These are phyloP conservation scores for Botryotinia globosa DNA, from an alignment of 2,329 filamentous ascomycete species.

Conservation along the genomic window DNA sequence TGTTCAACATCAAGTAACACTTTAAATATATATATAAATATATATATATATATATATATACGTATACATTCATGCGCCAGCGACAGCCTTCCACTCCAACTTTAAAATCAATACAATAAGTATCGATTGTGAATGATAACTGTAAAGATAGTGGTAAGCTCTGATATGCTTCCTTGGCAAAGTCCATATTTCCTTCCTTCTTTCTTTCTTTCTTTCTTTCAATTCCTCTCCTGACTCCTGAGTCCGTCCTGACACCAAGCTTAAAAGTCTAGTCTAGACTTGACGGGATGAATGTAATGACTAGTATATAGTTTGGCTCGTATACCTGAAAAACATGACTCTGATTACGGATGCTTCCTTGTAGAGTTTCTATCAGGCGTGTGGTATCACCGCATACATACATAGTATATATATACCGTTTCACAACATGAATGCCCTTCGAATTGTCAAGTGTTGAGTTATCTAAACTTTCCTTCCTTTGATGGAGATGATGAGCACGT, in stretches of 20 bases:
- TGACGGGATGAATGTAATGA: background rate
- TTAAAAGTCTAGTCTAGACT: slow-evolving; percentile 2
- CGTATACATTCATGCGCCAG: background rate
- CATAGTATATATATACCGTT: background rate
- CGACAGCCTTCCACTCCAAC: background rate
- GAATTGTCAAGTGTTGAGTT: background rate
- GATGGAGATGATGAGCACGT: background rate
- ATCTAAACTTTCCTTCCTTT: background rate
- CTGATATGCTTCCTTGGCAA: background rate
- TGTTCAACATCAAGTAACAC: background rate
- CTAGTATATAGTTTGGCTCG: background rate
- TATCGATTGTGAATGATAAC: background rate
- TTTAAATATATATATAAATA: background rate
- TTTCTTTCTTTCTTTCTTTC: background rate
- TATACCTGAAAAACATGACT: background rate
- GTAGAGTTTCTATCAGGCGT: background rate
- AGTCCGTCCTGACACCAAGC: background rate
- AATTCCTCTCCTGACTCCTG: background rate
- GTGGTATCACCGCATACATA: background rate
- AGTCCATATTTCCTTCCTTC: background rate
- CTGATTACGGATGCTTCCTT: background rate
- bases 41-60: background rate
- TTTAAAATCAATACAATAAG: slow-evolving; percentile 6
- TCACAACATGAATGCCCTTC: background rate
- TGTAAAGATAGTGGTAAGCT: background rate